Evolutionary conservation across 805 yeast species (phyloP).

Genomic region (Saccharomycopsis javanensis): DNA sequence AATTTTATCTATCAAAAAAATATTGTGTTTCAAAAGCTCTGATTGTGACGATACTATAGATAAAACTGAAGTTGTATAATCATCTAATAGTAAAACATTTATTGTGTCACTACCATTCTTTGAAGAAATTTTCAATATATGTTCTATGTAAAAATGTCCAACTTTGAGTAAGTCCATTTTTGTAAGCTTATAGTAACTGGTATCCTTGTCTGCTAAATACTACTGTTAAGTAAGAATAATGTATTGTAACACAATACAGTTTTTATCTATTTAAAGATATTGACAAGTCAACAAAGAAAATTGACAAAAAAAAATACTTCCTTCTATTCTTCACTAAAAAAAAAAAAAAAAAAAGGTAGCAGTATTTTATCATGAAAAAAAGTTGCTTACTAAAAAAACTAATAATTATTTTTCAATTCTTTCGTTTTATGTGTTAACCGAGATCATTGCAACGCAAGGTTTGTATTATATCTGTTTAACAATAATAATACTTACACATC

Average conservation of each 20-base stretch:
- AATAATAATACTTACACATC: no score
- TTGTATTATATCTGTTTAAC: no score
- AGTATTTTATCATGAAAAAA: neutral
- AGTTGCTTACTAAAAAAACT: neutral
- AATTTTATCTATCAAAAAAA: conserved; percentile 69
- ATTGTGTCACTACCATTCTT: conserved; percentile 29
- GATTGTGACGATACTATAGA: conserved; percentile 90
- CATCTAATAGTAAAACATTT: conserved; percentile 70
- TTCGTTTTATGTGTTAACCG: no score
- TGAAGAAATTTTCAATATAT: conserved; percentile 25
- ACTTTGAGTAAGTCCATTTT: conserved; percentile 30
- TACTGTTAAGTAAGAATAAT: no score
- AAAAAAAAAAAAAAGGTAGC: neutral
- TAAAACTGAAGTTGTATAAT: conserved; percentile 68
- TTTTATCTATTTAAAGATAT: neutral
- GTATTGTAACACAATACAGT: no score
- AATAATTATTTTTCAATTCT: no score
- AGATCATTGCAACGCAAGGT: no score
- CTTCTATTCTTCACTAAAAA: neutral
- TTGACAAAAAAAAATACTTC: neutral
- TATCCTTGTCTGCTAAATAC: no score
- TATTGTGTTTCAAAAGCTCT: conserved; percentile 67
- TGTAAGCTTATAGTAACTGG: no score
- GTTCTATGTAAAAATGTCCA: conserved; percentile 30
- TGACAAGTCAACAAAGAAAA: neutral